Evolutionary conservation across 768 basidiomycete species (phyloP).

Genomic region (Termitomyces sp.): DNA sequence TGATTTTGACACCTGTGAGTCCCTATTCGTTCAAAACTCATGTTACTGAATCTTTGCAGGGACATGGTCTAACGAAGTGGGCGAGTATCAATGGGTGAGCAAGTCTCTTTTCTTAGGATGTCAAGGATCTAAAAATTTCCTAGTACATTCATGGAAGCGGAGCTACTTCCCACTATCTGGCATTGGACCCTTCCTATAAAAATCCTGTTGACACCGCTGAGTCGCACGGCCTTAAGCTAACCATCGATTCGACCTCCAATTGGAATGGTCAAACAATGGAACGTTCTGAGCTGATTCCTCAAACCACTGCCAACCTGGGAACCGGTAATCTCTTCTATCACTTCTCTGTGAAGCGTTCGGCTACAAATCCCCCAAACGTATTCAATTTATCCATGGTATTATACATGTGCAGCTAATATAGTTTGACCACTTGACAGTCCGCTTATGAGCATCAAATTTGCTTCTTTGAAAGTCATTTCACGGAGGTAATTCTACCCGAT

Average conservation of each 20-base stretch:
- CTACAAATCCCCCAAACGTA: conserved; percentile 49
- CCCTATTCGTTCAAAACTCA: neutral
- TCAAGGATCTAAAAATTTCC: neutral
- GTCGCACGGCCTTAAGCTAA: conserved; percentile 43
- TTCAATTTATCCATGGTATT: neutral
- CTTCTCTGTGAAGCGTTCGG: conserved; percentile 46
- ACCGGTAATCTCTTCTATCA: conserved; percentile 57
- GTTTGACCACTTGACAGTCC: conserved; percentile 23
- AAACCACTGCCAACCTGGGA: conserved; percentile 48
- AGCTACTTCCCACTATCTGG: conserved; percentile 48
- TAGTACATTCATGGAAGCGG: conserved; percentile 52
- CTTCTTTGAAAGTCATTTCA: conserved; percentile 63
- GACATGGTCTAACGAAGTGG: conserved; percentile 52
- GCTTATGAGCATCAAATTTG: conserved; percentile 54
- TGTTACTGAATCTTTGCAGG: conserved; percentile 23
- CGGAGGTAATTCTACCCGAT: conserved; percentile 33
- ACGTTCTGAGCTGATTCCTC: conserved; percentile 36
- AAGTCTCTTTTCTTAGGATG: neutral
- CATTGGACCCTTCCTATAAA: conserved; percentile 44
- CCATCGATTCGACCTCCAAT: conserved; percentile 46
- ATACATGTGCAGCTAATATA: neutral
- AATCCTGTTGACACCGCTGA: conserved; percentile 52
- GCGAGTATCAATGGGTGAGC: conserved; percentile 51
- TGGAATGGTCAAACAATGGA: conserved; percentile 51
- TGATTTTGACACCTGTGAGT: conserved; percentile 49